Evolutionary conservation across 2,329 filamentous ascomycete species (phyloP).

Genomic region (Penicillium sp.): DNA sequence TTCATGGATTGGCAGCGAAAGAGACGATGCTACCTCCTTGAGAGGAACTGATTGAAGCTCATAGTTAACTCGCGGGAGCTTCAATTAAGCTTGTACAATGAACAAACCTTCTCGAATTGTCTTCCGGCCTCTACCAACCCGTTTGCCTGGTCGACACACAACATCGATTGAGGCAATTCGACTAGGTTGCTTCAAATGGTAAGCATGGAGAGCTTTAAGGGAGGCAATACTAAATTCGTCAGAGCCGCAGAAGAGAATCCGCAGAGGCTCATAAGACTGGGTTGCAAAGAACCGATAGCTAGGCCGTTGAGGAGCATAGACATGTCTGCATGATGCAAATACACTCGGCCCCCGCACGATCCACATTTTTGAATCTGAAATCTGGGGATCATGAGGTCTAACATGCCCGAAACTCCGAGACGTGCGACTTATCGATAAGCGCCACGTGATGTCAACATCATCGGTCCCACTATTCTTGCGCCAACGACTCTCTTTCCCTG

Average conservation of each 20-base stretch:
- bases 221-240: conserved; percentile 85
- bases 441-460: conserved; percentile 38
- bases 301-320: conserved; percentile 8
- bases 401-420: conserved; percentile 5
- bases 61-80: conserved; percentile 4
- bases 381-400: conserved; percentile 2
- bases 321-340: conserved; percentile 24
- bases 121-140: conserved; percentile 73
- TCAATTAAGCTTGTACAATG: background rate
- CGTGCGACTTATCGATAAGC: conserved; percentile 26
- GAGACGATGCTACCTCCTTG: conserved; percentile 60
- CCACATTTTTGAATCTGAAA: conserved; percentile 23
- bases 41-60: conserved; percentile 64
- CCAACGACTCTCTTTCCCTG: conserved; percentile 5
- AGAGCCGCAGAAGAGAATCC: conserved; percentile 91
- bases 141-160: conserved; percentile 76
- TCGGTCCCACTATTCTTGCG: conserved; percentile 14
- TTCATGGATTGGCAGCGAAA: conserved; percentile 69
- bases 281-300: conserved; percentile 28
- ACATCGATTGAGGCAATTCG: conserved; percentile 80
- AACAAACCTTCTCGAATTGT: conserved; percentile 62
- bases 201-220: conserved; percentile 66
- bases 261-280: conserved; percentile 58
- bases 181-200: conserved; percentile 53
- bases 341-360: conserved; percentile 20